A percentile compares a stretch with the other conserved stretches of the same genome.
These are phyloP conservation scores for Nicotiana tomentosiformis DNA, from an alignment of 257 asterid species.

Conservation along the genomic window DNA sequence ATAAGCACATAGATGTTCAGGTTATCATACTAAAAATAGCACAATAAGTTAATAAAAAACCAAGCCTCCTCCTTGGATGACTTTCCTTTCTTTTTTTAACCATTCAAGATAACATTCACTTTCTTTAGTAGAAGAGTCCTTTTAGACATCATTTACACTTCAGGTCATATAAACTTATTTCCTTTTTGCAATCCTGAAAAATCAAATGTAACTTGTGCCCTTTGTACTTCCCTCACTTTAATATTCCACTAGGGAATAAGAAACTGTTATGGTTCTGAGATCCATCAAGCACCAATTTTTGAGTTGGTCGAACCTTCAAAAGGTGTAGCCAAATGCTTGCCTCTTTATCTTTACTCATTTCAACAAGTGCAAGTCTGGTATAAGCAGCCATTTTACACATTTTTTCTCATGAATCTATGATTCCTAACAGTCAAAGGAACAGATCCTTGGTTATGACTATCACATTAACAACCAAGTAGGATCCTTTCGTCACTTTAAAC, in stretches of 20 bases:
- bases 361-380: too few species aligned
- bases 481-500: not conserved
- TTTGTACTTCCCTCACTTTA: not conserved
- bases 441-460: slow-evolving; percentile 1
- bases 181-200: not conserved
- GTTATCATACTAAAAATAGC: not conserved
- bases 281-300: not conserved
- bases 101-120: not conserved
- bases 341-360: too few species aligned
- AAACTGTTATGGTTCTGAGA: not conserved
- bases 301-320: not conserved
- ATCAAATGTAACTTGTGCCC: not conserved
- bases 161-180: not conserved
- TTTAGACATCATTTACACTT: not conserved
- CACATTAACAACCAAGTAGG: not conserved
- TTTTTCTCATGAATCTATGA: not conserved
- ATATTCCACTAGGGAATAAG: not conserved
- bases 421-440: not conserved
- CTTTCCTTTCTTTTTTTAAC: not conserved
- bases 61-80: not conserved
- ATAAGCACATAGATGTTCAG: not conserved
- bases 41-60: not conserved
- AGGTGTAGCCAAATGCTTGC: not conserved
- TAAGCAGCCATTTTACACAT: not conserved
- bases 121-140: not conserved